Percentiles rank a stretch among this genome's conserved stretches.
These are phyloP conservation scores for Skeletonema potamos DNA, from an alignment of 108 stramenopile genomes.

Conservation along the genomic window DNA sequence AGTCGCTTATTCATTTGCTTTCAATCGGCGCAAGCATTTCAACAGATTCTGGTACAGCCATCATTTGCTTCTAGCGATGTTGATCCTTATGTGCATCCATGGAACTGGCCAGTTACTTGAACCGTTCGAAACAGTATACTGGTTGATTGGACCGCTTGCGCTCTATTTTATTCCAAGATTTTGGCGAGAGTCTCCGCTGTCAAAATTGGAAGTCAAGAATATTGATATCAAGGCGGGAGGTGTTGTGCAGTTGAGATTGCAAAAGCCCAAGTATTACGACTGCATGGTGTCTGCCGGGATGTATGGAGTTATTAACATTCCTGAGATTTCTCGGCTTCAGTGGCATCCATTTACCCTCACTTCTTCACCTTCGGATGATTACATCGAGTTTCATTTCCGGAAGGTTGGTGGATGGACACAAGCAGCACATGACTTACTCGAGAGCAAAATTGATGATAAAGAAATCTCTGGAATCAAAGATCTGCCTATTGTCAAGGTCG, in stretches of 20 bases:
- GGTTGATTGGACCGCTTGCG: slow-evolving; percentile 12
- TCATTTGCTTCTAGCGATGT: slow-evolving; percentile 11
- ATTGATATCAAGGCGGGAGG: slow-evolving; percentile 5
- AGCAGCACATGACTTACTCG: slow-evolving; percentile 5
- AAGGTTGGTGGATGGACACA: slow-evolving; percentile 10
- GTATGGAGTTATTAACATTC: slow-evolving; percentile 17
- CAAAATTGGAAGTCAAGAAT: background rate
- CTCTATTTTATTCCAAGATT: slow-evolving; percentile 10
- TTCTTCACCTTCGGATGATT: slow-evolving; percentile 9
- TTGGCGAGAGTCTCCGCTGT: slow-evolving; percentile 9
- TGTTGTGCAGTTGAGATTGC: slow-evolving; percentile 5
- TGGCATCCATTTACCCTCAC: slow-evolving; percentile 35
- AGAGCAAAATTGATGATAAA: background rate
- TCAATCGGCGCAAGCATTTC: no score
- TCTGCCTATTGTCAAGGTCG: slow-evolving; percentile 13
- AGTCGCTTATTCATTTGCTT: no score
- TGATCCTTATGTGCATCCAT: slow-evolving; percentile 14
- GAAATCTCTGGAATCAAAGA: background rate
- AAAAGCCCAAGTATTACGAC: slow-evolving; percentile 1
- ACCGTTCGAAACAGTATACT: slow-evolving; percentile 16
- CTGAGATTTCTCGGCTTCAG: slow-evolving; percentile 4
- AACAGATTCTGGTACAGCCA: no score
- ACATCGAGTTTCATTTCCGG: slow-evolving; percentile 16
- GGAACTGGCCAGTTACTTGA: slow-evolving; percentile 14
- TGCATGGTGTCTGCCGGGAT: slow-evolving; percentile 5